A percentile compares a stretch with the other conserved stretches of the same genome.
These are phyloP conservation scores for Spinacia oleracea DNA, from an alignment of 179 eudicot genomes.

Conservation along the genomic window DNA sequence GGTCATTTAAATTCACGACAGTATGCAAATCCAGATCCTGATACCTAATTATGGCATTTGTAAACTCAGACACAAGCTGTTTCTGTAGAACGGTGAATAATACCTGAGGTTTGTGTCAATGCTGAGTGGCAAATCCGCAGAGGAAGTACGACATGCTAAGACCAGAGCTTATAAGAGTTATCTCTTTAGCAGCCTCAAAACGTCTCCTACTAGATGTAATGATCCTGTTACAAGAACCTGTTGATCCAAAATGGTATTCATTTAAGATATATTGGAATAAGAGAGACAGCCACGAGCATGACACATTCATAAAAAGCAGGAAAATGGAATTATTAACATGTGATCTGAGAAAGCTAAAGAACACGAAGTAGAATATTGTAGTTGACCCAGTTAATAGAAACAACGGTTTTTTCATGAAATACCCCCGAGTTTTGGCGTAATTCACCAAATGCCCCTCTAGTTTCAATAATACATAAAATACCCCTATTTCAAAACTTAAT, in stretches of 20 bases:
- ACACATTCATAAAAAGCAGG: neutral
- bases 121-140: too few species aligned
- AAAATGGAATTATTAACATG: neutral
- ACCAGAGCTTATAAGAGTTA: conserved; percentile 20
- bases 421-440: too few species aligned
- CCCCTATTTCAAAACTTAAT: too few species aligned
- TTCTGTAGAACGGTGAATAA: neutral
- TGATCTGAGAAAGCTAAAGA: neutral
- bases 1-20: too few species aligned
- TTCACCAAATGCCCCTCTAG: too few species aligned
- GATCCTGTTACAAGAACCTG: conserved; percentile 92
- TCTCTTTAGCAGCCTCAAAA: conserved; percentile 61
- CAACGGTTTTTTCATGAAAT: neutral
- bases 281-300: neutral
- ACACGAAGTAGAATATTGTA: too few species aligned
- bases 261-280: neutral
- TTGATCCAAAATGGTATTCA: neutral
- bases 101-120: neutral
- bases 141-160: neutral
- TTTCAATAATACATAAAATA: too few species aligned
- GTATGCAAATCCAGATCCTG: too few species aligned
- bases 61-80: neutral
- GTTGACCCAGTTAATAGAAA: neutral
- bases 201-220: conserved; percentile 89
- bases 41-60: neutral